phyloP scores from a whole-genome alignment of 2,329 filamentous ascomycete genomes.

The Akanthomyces lecanii region DNA sequence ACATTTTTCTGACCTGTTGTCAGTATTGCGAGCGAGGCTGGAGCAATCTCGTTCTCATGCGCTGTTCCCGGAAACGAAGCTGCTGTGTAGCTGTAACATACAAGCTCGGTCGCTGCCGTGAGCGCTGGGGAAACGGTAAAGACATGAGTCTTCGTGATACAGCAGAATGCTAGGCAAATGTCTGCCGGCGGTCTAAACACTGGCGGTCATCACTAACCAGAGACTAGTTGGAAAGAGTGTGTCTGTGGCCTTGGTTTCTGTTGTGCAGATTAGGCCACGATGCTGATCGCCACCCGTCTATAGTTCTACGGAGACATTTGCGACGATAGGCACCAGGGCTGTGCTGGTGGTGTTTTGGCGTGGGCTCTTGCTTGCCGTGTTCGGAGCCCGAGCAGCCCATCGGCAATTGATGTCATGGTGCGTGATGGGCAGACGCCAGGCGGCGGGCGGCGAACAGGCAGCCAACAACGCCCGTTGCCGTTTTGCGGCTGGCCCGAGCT shows the following conservation, averaged over 20 bases:
- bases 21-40: not conserved
- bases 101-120: not conserved
- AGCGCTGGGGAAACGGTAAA: not conserved
- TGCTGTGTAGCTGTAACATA: not conserved
- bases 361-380: not conserved
- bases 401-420: constrained; percentile 2
- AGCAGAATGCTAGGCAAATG: not conserved
- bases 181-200: not conserved
- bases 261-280: constrained; percentile 1
- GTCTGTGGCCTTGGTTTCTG: not conserved
- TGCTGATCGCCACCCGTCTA: not conserved
- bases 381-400: not conserved
- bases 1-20: not conserved
- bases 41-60: not conserved
- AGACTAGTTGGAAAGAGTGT: not conserved
- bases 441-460: not conserved
- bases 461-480: not conserved
- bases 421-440: not conserved
- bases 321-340: not conserved
- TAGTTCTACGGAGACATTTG: not conserved
- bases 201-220: not conserved
- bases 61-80: not conserved
- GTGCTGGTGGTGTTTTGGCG: not conserved
- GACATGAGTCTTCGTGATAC: not conserved
- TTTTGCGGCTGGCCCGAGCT: not conserved